Conservation (phyloP, 1,284 basidiomycete species). For the Golubevia sp. region DNA sequence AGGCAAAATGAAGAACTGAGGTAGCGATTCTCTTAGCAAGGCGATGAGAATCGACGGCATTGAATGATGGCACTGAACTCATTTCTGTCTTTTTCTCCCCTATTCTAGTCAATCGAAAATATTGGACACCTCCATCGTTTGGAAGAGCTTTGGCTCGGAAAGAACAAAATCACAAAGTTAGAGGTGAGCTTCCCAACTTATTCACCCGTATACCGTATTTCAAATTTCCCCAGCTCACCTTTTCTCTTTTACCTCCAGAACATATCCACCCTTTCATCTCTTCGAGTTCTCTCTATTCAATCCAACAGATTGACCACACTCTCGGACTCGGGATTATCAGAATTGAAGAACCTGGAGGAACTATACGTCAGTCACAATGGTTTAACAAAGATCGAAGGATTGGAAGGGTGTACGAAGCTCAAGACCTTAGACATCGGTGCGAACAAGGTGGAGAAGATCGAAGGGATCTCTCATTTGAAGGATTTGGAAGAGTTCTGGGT, state of each 20-base stretch:
- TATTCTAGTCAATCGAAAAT: constrained; percentile 78
- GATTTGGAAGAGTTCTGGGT: constrained; percentile 93
- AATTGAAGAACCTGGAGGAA: constrained; percentile 72
- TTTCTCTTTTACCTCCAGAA: constrained; percentile 8
- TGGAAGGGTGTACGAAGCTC: constrained; percentile 81
- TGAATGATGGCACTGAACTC: not conserved
- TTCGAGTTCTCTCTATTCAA: constrained; percentile 71
- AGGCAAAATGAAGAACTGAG: too few relatives aligned
- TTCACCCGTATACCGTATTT: not conserved
- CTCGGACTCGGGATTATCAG: constrained; percentile 69
- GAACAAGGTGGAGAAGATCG: constrained; percentile 79
- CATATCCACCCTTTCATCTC: constrained; percentile 15
- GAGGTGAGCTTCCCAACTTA: constrained; percentile 5
- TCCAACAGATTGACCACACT: constrained; percentile 91
- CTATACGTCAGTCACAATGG: constrained; percentile 95
- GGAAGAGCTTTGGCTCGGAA: constrained; percentile 93
- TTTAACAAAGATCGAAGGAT: constrained; percentile 78
- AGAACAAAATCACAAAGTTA: constrained; percentile 63
- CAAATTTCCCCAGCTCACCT: constrained; percentile 5
- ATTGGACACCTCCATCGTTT: constrained; percentile 79
- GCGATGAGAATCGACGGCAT: too few relatives aligned
- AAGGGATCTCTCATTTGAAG: constrained; percentile 77
- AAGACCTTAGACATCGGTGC: constrained; percentile 85
- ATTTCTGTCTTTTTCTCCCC: not conserved
- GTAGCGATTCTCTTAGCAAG: too few relatives aligned